A percentile compares a stretch with the other conserved stretches of the same genome.
Evolutionary conservation across 2,329 filamentous ascomycete genomes (phyloP).

Genomic region (Penicillium sp.): DNA sequence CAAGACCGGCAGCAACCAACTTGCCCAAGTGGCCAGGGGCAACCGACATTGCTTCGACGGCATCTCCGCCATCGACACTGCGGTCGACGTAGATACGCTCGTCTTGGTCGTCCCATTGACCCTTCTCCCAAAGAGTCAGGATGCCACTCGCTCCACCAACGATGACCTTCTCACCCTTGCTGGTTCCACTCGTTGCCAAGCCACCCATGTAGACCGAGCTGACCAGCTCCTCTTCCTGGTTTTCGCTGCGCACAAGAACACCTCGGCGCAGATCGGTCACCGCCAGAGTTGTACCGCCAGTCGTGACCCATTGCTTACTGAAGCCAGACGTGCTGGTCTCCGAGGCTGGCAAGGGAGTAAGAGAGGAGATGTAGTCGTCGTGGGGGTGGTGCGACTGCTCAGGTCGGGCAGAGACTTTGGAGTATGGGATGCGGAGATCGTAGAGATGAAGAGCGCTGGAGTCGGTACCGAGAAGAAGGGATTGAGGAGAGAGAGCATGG

Average conservation of each 20-base stretch:
- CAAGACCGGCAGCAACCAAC: slow-evolving; percentile 75
- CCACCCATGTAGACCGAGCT: slow-evolving; percentile 77
- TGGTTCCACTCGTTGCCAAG: slow-evolving; percentile 65
- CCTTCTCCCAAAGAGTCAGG: slow-evolving; percentile 89
- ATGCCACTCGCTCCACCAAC: slow-evolving; percentile 80
- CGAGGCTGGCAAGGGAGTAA: slow-evolving; percentile 79
- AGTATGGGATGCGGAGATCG: slow-evolving; percentile 69
- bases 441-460: slow-evolving; percentile 85
- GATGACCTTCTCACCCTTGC: slow-evolving; percentile 73
- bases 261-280: slow-evolving; percentile 86
- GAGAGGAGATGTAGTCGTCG: slow-evolving; percentile 86
- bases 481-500: slow-evolving; percentile 82
- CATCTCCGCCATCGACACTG: slow-evolving; percentile 67
- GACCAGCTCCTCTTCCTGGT: slow-evolving; percentile 93
- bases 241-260: slow-evolving; percentile 84
- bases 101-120: slow-evolving; percentile 93
- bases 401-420: slow-evolving; percentile 62
- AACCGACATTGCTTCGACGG: slow-evolving; percentile 74
- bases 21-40: slow-evolving; percentile 71
- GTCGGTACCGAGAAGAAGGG: slow-evolving; percentile 85
- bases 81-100: slow-evolving; percentile 78
- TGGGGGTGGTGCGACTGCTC: slow-evolving; percentile 83
- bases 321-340: slow-evolving; percentile 82
- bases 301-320: slow-evolving; percentile 93
- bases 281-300: slow-evolving; percentile 85